Evolutionary conservation across 179 eudicot species (phyloP).

Genomic region (Pouteria campechiana): DNA sequence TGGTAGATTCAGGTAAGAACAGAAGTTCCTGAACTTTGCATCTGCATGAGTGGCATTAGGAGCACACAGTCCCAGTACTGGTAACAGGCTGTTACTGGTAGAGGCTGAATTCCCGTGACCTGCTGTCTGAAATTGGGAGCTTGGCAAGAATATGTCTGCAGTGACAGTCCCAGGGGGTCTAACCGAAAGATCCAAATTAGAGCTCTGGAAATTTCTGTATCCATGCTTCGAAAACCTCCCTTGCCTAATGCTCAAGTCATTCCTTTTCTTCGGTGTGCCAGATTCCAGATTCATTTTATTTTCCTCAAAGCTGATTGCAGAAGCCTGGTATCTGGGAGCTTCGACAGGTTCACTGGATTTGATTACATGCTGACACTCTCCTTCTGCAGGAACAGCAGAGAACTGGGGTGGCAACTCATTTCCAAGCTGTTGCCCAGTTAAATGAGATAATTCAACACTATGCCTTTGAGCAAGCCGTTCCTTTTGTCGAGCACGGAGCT

Average conservation of each 20-base stretch:
- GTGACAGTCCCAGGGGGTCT: conserved; percentile 14
- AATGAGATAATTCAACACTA: conserved; percentile 18
- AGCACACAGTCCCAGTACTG: conserved; percentile 92
- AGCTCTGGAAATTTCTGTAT: too few species aligned
- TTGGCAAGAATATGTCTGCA: conserved; percentile 12
- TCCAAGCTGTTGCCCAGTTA: conserved; percentile 15
- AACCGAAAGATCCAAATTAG: conserved; percentile 12
- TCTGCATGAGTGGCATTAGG: conserved; percentile 71
- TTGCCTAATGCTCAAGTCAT: conserved; percentile 18
- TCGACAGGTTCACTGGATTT: conserved; percentile 15
- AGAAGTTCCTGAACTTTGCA: conserved; percentile 31
- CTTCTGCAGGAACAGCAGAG: conserved; percentile 13
- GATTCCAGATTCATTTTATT: conserved; percentile 11
- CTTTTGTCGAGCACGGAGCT: conserved; percentile 85
- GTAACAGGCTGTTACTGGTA: conserved; percentile 27
- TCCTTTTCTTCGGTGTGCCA: conserved; percentile 19
- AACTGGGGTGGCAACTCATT: conserved; percentile 13
- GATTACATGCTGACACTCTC: conserved; percentile 12
- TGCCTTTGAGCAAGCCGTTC: conserved; percentile 57
- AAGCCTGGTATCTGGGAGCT: conserved; percentile 29
- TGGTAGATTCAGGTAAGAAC: too few species aligned
- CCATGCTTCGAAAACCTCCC: conserved; percentile 31
- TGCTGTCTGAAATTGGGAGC: conserved; percentile 14
- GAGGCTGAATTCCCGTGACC: conserved; percentile 16
- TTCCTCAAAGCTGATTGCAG: conserved; percentile 18